Conservation (phyloP, 257 asterid genomes). For the Fraxinus anomala region DNA sequence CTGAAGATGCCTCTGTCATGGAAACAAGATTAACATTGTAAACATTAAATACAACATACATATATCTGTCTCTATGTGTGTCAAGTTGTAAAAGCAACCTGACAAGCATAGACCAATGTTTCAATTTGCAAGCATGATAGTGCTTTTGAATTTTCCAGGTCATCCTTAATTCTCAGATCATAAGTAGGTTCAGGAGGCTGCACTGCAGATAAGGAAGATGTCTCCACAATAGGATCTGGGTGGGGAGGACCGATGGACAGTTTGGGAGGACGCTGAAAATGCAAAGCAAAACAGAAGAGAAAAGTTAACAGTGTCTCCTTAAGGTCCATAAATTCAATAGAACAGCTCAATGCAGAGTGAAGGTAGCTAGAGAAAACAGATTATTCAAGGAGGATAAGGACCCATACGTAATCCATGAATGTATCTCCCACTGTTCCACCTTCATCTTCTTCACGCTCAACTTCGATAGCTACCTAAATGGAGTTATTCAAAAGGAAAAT, state of each 20-base stretch:
- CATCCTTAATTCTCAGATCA: slow-evolving; percentile 68
- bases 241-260: slow-evolving; percentile 87
- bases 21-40: slow-evolving; percentile 21
- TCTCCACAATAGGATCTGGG: slow-evolving; percentile 97
- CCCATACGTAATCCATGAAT: slow-evolving; percentile 80
- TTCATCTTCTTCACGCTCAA: slow-evolving; percentile 98
- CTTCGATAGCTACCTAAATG: slow-evolving; percentile 82
- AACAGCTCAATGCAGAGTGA: slow-evolving; percentile 8
- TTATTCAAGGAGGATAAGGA: slow-evolving; percentile 17
- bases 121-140: slow-evolving; percentile 97
- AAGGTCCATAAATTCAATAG: slow-evolving; percentile 21
- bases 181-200: slow-evolving; percentile 98
- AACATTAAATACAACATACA: slow-evolving; percentile 6
- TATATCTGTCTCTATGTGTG: background rate
- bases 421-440: slow-evolving; percentile 97
- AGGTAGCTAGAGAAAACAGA: background rate
- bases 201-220: slow-evolving; percentile 87
- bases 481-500: slow-evolving; percentile 17
- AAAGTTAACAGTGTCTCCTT: slow-evolving; percentile 15
- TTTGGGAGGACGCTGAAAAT: slow-evolving; percentile 82
- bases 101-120: slow-evolving; percentile 92
- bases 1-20: slow-evolving; percentile 85
- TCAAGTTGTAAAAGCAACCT: slow-evolving; percentile 55
- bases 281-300: slow-evolving; percentile 26
- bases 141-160: slow-evolving; percentile 71